Conservation (phyloP, 1,284 basidiomycete species). For the Tilletia walkeri region DNA sequence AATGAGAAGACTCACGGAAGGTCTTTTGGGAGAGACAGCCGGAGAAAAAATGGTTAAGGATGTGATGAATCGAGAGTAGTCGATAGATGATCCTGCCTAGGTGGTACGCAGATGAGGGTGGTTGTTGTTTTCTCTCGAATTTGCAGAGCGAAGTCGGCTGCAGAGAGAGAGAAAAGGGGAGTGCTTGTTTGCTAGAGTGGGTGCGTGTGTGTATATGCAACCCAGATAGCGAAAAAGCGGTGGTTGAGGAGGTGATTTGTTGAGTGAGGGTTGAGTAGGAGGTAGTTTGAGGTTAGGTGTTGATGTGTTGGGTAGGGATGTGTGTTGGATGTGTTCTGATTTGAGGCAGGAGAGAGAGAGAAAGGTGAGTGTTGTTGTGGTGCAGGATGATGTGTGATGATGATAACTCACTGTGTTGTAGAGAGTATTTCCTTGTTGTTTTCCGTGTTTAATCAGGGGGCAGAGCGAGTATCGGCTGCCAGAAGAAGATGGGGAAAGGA, state of each 20-base stretch:
- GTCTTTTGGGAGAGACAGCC: not conserved
- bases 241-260: not conserved
- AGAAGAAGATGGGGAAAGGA: conserved; percentile 16
- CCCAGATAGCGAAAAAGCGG: not conserved
- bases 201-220: too few relatives aligned
- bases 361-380: not conserved
- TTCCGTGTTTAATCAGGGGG: not conserved
- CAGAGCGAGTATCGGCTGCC: conserved; percentile 18
- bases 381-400: not conserved
- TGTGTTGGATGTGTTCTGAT: too few relatives aligned
- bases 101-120: not conserved
- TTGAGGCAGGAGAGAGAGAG: not conserved
- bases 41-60: not conserved
- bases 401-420: not conserved
- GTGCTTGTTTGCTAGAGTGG: not conserved
- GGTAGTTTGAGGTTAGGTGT: not conserved
- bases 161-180: not conserved
- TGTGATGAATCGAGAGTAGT: not conserved
- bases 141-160: conserved; percentile 15
- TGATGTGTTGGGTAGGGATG: not conserved
- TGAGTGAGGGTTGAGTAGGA: not conserved
- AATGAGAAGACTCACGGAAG: conserved; percentile 18
- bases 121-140: too few relatives aligned
- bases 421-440: too few relatives aligned
- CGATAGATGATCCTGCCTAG: not conserved